Conservation (phyloP, 208 protist genomes). For the Sergeia podlipaevii region DNA sequence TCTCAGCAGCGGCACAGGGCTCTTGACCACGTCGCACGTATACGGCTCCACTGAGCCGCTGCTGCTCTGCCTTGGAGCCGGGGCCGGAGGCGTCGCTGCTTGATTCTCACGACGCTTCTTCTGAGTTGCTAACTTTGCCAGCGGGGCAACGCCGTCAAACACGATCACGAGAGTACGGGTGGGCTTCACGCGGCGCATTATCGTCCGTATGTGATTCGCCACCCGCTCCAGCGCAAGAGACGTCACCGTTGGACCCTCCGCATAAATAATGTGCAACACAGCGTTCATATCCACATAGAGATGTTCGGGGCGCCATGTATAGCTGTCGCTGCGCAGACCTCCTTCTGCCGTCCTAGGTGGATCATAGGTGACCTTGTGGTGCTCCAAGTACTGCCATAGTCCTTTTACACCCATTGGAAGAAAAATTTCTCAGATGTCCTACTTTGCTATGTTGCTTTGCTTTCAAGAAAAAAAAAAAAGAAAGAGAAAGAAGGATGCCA, state of each 20-base stretch:
- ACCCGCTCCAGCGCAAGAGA: constrained; percentile 32
- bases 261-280: constrained; percentile 57
- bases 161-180: constrained; percentile 47
- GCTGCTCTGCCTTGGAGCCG: not conserved
- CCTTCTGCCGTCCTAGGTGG: constrained; percentile 4
- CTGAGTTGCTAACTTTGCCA: constrained; percentile 67
- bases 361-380: constrained; percentile 41
- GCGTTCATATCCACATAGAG: constrained; percentile 87
- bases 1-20: constrained; percentile 31
- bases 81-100: not conserved
- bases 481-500: constrained; percentile 5
- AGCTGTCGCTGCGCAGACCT: constrained; percentile 1
- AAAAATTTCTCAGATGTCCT: not conserved
- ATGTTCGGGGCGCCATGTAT: constrained; percentile 44
- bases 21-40: constrained; percentile 42
- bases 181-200: constrained; percentile 37
- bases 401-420: constrained; percentile 67
- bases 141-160: constrained; percentile 74
- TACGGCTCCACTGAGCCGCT: constrained; percentile 11
- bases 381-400: constrained; percentile 68
- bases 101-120: constrained; percentile 39
- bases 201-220: constrained; percentile 17
- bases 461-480: not conserved
- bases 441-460: not conserved
- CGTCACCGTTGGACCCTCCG: constrained; percentile 15